Evolutionary conservation across 1,139 yeast species (phyloP).

Genomic region (Suhomyces panamericanus): DNA sequence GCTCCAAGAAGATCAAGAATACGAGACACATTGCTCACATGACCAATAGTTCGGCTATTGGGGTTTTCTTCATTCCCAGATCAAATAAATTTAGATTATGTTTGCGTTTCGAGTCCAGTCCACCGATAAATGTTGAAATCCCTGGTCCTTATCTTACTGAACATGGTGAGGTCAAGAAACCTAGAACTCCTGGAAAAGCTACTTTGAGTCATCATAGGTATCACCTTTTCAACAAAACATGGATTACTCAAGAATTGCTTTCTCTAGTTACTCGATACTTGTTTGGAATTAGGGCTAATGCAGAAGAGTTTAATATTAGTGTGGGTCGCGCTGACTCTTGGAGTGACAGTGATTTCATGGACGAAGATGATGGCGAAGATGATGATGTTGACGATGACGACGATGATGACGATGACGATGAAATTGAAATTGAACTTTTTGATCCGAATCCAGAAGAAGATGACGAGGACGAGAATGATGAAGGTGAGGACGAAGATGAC

Average conservation of each 20-base stretch:
- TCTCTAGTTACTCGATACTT: constrained; percentile 37
- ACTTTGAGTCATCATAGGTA: constrained; percentile 53
- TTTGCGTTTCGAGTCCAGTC: constrained; percentile 24
- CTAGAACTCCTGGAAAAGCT: constrained; percentile 57
- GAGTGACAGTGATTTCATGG: constrained; percentile 2
- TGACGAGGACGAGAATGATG: no score
- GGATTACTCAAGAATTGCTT: constrained; percentile 57
- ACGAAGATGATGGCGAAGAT: background rate
- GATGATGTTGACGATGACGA: background rate
- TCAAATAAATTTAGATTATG: constrained; percentile 37
- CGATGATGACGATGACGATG: background rate
- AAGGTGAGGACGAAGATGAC: background rate
- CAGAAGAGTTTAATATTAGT: constrained; percentile 6
- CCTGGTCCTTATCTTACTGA: constrained; percentile 69
- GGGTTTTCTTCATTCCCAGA: constrained; percentile 48
- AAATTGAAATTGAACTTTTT: no score
- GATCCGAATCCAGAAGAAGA: no score
- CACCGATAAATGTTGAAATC: constrained; percentile 33
- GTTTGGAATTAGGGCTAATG: constrained; percentile 25
- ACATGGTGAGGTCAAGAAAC: constrained; percentile 69
- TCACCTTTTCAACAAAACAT: constrained; percentile 53
- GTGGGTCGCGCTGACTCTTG: constrained; percentile 3
- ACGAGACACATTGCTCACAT: constrained; percentile 24
- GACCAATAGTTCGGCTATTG: constrained; percentile 31
- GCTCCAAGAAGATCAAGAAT: constrained; percentile 27